Evolutionary conservation across 164 flowering plant species (phyloP).

Genomic region (Vitis labrusca): DNA sequence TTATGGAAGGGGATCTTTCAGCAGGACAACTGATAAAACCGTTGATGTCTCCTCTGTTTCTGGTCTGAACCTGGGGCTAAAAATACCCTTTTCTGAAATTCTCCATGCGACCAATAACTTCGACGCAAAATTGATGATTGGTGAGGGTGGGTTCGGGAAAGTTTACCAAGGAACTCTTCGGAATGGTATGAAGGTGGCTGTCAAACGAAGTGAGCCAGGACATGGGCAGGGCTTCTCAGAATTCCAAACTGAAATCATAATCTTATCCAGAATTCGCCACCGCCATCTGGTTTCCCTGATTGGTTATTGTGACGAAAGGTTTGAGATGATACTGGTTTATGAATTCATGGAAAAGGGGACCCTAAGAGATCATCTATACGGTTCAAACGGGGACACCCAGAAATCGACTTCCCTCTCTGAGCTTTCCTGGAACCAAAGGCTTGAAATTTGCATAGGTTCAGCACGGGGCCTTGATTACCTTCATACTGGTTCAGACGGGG

Average conservation of each 20-base stretch:
- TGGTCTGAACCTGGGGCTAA: conserved; percentile 15
- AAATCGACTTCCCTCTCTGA: background rate
- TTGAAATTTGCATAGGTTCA: conserved; percentile 31
- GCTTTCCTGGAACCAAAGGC: conserved; percentile 22
- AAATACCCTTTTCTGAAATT: conserved; percentile 17
- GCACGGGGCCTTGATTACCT: conserved; percentile 27
- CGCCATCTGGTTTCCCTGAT: conserved; percentile 25
- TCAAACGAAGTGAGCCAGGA: conserved; percentile 22
- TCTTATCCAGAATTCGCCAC: conserved; percentile 21
- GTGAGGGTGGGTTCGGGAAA: conserved; percentile 25
- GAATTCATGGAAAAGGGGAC: conserved; percentile 35
- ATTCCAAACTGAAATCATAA: conserved; percentile 24
- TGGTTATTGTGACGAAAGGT: conserved; percentile 27
- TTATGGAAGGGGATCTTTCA: conserved; percentile 6
- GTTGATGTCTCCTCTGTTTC: conserved; percentile 5
- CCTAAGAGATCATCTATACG: conserved; percentile 19
- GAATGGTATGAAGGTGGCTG: conserved; percentile 20
- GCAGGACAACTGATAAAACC: conserved; percentile 1
- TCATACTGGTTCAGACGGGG: conserved; percentile 18
- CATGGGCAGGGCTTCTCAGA: conserved; percentile 25
- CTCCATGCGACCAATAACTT: conserved; percentile 19
- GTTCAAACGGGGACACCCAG: background rate
- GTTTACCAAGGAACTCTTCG: conserved; percentile 18
- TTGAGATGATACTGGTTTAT: conserved; percentile 30
- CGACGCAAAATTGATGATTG: conserved; percentile 6